phyloP scores from a whole-genome alignment of 257 asterid genomes.

The Solanum appendiculatum region DNA sequence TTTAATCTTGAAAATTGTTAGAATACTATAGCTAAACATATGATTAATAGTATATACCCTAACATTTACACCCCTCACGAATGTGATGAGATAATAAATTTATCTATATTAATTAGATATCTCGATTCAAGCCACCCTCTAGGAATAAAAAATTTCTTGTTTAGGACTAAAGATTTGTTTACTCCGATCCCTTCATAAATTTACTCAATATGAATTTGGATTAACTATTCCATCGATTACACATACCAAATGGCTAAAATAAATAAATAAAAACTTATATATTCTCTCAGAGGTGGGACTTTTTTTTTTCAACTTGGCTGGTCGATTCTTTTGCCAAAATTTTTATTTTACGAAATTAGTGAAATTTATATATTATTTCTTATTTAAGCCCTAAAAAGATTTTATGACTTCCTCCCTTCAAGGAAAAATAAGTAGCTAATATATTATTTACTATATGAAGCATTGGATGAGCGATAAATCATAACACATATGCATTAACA shows the following conservation, averaged over 20 bases:
- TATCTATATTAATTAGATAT: background rate
- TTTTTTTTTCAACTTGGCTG: background rate
- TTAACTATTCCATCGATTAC: background rate
- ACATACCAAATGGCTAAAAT: rapidly evolving
- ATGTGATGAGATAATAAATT: background rate
- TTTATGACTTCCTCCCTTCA: no score
- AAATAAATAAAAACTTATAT: background rate
- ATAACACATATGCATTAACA: no score
- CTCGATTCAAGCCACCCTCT: rapidly evolving
- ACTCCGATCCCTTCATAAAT: background rate
- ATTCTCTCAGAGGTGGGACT: background rate
- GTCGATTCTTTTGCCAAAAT: background rate
- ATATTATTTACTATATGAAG: no score
- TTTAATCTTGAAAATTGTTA: no score
- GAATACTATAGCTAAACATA: no score
- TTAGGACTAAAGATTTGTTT: background rate
- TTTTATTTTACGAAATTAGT: background rate
- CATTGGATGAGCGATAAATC: no score
- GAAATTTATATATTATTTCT: no score
- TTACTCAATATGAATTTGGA: background rate
- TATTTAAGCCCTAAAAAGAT: no score
- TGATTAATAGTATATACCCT: no score
- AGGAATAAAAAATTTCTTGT: background rate
- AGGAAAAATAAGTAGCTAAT: no score
- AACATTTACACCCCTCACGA: rapidly evolving